A percentile compares a stretch with the other conserved stretches of the same genome.
Evolutionary conservation across 441 rosid genomes (phyloP).

Genomic region (Jatropha multifida): DNA sequence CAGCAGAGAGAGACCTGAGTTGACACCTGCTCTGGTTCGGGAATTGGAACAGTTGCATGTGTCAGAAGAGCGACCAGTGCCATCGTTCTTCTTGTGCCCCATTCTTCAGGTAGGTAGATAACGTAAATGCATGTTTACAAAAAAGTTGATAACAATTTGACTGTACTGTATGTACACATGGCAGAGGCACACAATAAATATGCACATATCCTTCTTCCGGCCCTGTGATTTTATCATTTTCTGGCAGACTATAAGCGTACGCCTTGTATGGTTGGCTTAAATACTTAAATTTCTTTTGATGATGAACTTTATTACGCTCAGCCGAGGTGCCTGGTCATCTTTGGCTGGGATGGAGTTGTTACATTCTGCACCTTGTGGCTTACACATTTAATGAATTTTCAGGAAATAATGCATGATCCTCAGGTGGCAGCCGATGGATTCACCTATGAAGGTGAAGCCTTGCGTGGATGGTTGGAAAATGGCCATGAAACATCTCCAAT

Average conservation of each 20-base stretch:
- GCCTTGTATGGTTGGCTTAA: background rate
- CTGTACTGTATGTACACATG: background rate
- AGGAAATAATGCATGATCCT: slow-evolving; percentile 88
- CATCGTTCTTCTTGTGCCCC: slow-evolving; percentile 69
- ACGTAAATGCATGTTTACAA: background rate
- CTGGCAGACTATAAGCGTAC: background rate
- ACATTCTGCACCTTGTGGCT: slow-evolving; percentile 10
- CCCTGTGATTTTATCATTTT: background rate
- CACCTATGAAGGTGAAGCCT: slow-evolving; percentile 64
- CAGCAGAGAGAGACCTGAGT: slow-evolving; percentile 51
- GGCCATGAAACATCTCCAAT: slow-evolving; percentile 71
- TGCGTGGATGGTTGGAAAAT: slow-evolving; percentile 57
- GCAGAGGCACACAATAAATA: background rate
- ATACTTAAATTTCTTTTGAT: too few relatives aligned
- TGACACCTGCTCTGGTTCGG: slow-evolving; percentile 58
- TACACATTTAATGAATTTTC: slow-evolving; percentile 23
- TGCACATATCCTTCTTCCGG: background rate
- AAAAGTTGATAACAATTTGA: background rate
- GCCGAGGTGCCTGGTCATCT: background rate
- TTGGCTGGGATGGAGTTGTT: background rate
- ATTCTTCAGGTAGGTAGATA: slow-evolving; percentile 52
- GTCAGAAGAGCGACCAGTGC: slow-evolving; percentile 57
- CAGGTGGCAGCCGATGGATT: slow-evolving; percentile 79
- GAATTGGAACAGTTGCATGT: slow-evolving; percentile 57
- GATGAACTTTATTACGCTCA: background rate